Conservation (phyloP, 495 filamentous ascomycete genomes). For the Neurospora tetraspora region DNA sequence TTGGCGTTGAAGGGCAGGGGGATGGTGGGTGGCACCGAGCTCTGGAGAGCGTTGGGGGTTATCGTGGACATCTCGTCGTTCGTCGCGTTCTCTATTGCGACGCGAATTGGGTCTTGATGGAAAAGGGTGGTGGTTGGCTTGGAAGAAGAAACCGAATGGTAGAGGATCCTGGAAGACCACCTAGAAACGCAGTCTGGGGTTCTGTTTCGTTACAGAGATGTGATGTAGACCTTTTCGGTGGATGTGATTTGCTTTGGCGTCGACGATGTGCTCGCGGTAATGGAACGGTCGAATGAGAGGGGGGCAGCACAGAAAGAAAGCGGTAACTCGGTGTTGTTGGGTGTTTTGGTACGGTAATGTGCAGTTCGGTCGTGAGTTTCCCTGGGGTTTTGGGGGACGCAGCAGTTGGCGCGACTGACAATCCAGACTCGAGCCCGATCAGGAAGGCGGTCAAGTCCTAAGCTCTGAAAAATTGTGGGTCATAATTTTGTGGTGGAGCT, state of each 20-base stretch:
- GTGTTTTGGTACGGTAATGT: neutral
- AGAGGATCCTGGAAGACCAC: neutral
- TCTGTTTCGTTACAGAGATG: neutral
- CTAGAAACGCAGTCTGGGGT: neutral
- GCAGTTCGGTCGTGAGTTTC: neutral
- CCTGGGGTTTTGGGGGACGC: neutral
- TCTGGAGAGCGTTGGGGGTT: constrained; percentile 57
- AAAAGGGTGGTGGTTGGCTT: neutral
- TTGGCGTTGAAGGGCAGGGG: constrained; percentile 77
- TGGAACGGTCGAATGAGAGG: neutral
- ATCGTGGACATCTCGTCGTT: constrained; percentile 61
- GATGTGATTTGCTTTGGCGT: neutral
- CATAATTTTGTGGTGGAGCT: neutral
- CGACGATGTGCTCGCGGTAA: neutral
- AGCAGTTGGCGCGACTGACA: neutral
- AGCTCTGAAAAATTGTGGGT: neutral
- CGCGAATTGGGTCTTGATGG: neutral
- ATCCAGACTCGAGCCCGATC: neutral
- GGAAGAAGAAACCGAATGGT: neutral
- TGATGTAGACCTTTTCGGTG: neutral
- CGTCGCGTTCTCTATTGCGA: neutral
- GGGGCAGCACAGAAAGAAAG: neutral
- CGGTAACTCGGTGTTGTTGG: neutral
- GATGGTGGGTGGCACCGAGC: constrained; percentile 63
- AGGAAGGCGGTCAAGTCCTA: constrained; percentile 2